Conservation (phyloP, 2,329 filamentous ascomycete genomes). For the Biscogniauxia marginata region DNA sequence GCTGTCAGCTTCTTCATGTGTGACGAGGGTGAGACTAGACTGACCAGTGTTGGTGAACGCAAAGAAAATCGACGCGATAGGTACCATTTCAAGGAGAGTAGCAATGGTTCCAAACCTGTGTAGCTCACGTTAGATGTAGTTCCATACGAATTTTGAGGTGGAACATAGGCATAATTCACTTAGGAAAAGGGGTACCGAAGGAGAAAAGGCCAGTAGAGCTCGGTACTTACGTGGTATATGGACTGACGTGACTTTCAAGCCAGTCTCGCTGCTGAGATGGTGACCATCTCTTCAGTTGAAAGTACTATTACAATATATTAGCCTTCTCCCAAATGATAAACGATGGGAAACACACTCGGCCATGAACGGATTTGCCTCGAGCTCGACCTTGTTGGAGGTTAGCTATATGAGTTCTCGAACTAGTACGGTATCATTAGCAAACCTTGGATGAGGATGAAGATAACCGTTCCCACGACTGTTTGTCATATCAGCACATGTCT, state of each 20-base stretch:
- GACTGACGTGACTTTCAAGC: constrained; percentile 67
- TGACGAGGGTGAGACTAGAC: constrained; percentile 11
- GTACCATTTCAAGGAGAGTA: constrained; percentile 80
- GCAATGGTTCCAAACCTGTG: constrained; percentile 71
- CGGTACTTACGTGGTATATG: constrained; percentile 73
- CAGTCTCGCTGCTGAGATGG: constrained; percentile 63
- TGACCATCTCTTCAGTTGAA: constrained; percentile 86
- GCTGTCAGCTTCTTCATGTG: constrained; percentile 17
- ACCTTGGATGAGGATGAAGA: constrained; percentile 79
- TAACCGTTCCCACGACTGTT: constrained; percentile 71
- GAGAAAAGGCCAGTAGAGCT: constrained; percentile 10
- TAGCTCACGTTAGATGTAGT: background rate
- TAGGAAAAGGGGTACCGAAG: background rate
- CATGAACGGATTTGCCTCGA: constrained; percentile 50
- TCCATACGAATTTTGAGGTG: constrained; percentile 1
- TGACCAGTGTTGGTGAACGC: constrained; percentile 81
- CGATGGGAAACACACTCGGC: constrained; percentile 44
- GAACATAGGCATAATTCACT: background rate
- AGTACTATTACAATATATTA: constrained; percentile 65
- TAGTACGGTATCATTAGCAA: background rate
- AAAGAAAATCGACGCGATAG: constrained; percentile 78
- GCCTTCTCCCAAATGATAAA: constrained; percentile 36
- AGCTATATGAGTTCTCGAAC: constrained; percentile 10
- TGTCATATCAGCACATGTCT: background rate
- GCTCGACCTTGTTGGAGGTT: constrained; percentile 39